phyloP scores from a whole-genome alignment of 495 filamentous ascomycete species.

The Penicillium cataractarum region DNA sequence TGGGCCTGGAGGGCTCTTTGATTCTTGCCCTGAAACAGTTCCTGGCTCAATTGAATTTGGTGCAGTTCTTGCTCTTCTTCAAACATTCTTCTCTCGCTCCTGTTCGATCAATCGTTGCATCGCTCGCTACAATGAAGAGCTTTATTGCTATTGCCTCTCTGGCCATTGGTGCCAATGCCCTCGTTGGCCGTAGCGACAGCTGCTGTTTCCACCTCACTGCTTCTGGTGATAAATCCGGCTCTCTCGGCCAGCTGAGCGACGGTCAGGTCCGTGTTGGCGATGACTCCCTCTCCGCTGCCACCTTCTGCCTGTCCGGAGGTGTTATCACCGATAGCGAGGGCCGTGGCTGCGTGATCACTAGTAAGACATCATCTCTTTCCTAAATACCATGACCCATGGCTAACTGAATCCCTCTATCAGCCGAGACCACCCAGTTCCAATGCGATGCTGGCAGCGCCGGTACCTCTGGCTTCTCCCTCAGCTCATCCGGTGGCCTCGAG shows the following conservation, averaged over 20 bases:
- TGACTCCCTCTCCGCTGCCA: conserved; percentile 34
- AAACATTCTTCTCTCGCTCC: not conserved
- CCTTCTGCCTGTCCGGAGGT: conserved; percentile 47
- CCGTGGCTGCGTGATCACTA: conserved; percentile 59
- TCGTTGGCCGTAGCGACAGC: conserved; percentile 34
- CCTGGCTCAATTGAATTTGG: not conserved
- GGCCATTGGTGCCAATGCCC: conserved; percentile 38
- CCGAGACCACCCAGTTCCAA: conserved; percentile 63
- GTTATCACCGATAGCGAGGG: conserved; percentile 53
- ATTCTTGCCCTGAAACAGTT: not conserved
- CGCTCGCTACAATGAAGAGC: conserved; percentile 28
- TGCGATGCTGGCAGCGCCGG: conserved; percentile 59
- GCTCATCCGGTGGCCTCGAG: conserved; percentile 50
- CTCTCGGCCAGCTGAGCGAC: conserved; percentile 52
- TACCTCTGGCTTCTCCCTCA: conserved; percentile 52
- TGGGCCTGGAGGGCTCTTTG: not conserved
- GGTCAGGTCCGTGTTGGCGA: conserved; percentile 56
- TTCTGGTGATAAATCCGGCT: conserved; percentile 45
- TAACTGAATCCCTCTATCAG: conserved; percentile 30
- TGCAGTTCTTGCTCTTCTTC: not conserved
- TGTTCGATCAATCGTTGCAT: not conserved
- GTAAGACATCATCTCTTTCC: conserved; percentile 31
- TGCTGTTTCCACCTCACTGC: conserved; percentile 54
- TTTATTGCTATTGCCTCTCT: conserved; percentile 35
- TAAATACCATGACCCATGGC: no score